A percentile compares a stretch with the other conserved stretches of the same genome.
Evolutionary conservation across 2,329 filamentous ascomycete genomes (phyloP).

Genomic region (Aureobasidium sp.): DNA sequence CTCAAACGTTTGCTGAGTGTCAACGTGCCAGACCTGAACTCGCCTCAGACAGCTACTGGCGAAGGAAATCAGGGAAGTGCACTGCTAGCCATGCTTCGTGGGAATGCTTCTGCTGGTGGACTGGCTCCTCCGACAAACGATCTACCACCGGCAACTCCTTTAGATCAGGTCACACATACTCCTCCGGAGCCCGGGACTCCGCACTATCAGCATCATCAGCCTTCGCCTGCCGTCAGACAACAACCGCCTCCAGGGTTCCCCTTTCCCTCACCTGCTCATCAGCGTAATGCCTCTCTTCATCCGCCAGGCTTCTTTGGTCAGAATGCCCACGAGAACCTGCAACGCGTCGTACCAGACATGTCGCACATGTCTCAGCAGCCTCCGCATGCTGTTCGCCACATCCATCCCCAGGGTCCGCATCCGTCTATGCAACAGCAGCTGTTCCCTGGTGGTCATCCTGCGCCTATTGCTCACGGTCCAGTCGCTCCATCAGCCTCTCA

Average conservation of each 20-base stretch:
- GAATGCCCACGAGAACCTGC: background rate
- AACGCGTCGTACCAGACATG: conserved; percentile 7
- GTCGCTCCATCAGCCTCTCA: conserved; percentile 48
- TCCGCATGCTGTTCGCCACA: background rate
- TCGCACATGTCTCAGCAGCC: conserved; percentile 9
- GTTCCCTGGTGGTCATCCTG: conserved; percentile 17
- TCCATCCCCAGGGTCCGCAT: conserved; percentile 8
- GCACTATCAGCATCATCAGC: conserved; percentile 40
- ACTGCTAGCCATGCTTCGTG: conserved; percentile 49
- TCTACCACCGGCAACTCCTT: conserved; percentile 31
- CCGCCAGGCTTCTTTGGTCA: conserved; percentile 16
- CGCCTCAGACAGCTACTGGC: conserved; percentile 26
- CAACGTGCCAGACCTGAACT: conserved; percentile 13
- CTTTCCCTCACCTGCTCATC: conserved; percentile 27
- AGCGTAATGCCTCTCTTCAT: conserved; percentile 28
- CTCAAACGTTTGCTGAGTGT: conserved; percentile 43
- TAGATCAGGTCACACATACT: conserved; percentile 45
- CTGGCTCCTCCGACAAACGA: conserved; percentile 16
- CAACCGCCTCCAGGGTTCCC: conserved; percentile 43
- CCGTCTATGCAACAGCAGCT: conserved; percentile 17
- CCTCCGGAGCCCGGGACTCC: conserved; percentile 49
- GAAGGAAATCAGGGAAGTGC: conserved; percentile 38
- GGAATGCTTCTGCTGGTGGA: conserved; percentile 21
- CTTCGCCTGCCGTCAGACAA: conserved; percentile 39
- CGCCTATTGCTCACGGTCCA: conserved; percentile 28